These are phyloP conservation scores for Lactarius evosmus DNA, from an alignment of 768 basidiomycete species.

Conservation along the genomic window DNA sequence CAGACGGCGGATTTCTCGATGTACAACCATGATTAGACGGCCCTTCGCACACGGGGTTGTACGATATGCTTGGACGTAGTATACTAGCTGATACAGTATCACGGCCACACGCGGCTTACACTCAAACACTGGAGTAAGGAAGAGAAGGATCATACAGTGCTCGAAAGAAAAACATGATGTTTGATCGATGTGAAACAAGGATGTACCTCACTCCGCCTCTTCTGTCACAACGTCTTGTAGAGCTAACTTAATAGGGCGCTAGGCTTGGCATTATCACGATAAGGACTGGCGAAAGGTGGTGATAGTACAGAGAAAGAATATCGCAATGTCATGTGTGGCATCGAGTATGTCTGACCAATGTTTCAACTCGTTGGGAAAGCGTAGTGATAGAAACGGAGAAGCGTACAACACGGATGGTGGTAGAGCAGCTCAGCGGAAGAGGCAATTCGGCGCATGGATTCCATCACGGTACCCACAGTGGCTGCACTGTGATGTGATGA, in stretches of 20 bases:
- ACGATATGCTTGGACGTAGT: too few species aligned
- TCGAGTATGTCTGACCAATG: background rate
- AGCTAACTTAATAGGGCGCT: background rate
- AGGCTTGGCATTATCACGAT: slow-evolving; percentile 9
- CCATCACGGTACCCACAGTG: slow-evolving; percentile 63
- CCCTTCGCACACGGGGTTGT: too few species aligned
- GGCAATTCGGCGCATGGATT: slow-evolving; percentile 51
- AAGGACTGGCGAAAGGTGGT: background rate
- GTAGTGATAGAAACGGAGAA: background rate
- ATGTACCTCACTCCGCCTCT: slow-evolving; percentile 2
- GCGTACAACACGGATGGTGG: background rate
- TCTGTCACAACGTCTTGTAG: background rate
- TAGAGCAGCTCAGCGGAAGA: slow-evolving; percentile 42
- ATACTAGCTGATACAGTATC: too few species aligned
- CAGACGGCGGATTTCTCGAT: too few species aligned
- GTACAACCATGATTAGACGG: too few species aligned
- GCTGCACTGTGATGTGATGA: slow-evolving; percentile 64
- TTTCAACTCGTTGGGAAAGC: background rate
- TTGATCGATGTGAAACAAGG: slow-evolving; percentile 16
- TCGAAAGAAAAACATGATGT: slow-evolving; percentile 5
- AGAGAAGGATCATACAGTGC: background rate
- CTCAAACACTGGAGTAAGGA: background rate
- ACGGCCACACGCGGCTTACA: too few species aligned
- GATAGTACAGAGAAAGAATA: slow-evolving; percentile 28
- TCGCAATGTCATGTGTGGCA: slow-evolving; percentile 15